These are phyloP conservation scores for Sclerotinia minor DNA, from an alignment of 2,329 filamentous ascomycete species.

Conservation along the genomic window DNA sequence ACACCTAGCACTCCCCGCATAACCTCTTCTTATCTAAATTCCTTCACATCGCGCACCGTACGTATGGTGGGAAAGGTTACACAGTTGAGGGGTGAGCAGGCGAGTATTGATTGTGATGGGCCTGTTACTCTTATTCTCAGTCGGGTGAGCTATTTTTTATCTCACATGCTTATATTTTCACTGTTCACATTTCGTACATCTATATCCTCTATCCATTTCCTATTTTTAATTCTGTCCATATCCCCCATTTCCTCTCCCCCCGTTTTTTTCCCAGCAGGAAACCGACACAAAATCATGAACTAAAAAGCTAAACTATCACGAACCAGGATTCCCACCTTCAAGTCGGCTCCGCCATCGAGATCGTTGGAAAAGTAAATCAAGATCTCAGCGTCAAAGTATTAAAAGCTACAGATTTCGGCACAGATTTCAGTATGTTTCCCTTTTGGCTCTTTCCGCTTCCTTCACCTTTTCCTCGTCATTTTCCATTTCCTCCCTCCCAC, in stretches of 20 bases:
- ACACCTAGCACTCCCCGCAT: conserved; percentile 70
- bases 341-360: conserved; percentile 68
- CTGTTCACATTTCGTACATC: background rate
- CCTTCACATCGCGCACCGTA: conserved; percentile 72
- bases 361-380: conserved; percentile 77
- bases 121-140: conserved; percentile 73
- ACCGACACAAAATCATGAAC: background rate
- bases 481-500: background rate
- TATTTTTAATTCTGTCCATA: background rate
- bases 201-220: background rate
- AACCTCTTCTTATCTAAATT: conserved; percentile 74
- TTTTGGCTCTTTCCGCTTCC: background rate
- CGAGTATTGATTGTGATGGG: conserved; percentile 78
- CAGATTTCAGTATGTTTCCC: conserved; percentile 59
- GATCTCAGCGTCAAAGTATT: conserved; percentile 73
- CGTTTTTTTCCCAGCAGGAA: background rate
- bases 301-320: background rate
- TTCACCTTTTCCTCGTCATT: background rate
- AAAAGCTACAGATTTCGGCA: conserved; percentile 68
- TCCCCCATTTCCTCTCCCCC: background rate
- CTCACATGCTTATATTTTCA: background rate
- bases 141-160: conserved; percentile 42
- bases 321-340: conserved; percentile 68
- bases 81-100: conserved; percentile 77
- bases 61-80: conserved; percentile 84